phyloP scores from a whole-genome alignment of 1,284 basidiomycete species.

The Leccinum fallax region DNA sequence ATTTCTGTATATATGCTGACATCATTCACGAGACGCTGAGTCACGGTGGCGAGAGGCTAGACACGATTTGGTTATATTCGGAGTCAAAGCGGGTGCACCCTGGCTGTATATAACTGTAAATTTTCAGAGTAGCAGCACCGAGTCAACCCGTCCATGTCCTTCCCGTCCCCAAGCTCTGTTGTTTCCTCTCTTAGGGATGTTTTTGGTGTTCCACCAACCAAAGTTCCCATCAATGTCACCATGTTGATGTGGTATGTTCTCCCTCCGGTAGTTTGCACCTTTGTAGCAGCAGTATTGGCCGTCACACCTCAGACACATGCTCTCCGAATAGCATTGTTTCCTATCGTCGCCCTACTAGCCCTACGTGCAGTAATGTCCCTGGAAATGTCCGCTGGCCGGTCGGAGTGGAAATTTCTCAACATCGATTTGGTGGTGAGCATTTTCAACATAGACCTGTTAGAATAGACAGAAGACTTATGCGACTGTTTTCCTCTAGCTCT shows the following conservation, averaged over 20 bases:
- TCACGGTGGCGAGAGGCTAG: no score
- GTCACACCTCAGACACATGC: slow-evolving; percentile 44
- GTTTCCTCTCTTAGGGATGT: background rate
- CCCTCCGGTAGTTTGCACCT: slow-evolving; percentile 47
- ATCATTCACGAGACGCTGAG: no score
- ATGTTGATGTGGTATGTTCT: slow-evolving; percentile 14
- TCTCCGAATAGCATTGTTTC: slow-evolving; percentile 47
- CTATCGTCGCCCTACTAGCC: slow-evolving; percentile 42
- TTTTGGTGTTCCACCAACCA: background rate
- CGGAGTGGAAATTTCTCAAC: background rate
- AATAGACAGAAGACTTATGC: background rate
- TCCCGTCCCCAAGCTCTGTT: background rate
- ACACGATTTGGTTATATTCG: no score
- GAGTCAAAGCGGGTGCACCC: no score
- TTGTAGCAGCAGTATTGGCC: slow-evolving; percentile 51
- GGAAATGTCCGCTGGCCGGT: slow-evolving; percentile 41
- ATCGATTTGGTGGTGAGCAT: background rate
- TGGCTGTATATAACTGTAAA: background rate
- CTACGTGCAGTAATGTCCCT: slow-evolving; percentile 44
- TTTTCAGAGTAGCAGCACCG: background rate
- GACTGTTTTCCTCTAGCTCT: slow-evolving; percentile 11
- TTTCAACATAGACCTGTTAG: background rate
- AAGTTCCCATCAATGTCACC: background rate
- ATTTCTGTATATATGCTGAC: no score
- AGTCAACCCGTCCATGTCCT: background rate